Conservation (phyloP, 768 basidiomycete genomes). For the Mycena kentingensis region DNA sequence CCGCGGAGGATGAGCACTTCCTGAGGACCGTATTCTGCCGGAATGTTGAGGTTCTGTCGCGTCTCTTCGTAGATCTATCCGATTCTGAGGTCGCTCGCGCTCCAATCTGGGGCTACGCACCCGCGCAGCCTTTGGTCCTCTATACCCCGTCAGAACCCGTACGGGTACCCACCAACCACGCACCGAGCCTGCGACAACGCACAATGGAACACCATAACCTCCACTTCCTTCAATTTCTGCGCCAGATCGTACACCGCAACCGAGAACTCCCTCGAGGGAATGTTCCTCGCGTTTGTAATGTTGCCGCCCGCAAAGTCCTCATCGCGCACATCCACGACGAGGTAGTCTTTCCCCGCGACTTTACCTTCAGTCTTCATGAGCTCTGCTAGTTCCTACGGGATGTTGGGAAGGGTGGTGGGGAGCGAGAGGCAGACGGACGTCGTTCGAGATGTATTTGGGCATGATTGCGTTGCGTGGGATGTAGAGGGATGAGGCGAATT, state of each 20-base stretch:
- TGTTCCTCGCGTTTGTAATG: slow-evolving; percentile 63
- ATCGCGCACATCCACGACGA: slow-evolving; percentile 85
- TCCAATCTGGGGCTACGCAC: slow-evolving; percentile 42
- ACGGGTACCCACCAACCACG: too few species aligned
- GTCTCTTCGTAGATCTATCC: slow-evolving; percentile 68
- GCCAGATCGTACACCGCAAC: slow-evolving; percentile 60
- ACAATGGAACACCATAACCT: slow-evolving; percentile 77
- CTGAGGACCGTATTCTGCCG: slow-evolving; percentile 45
- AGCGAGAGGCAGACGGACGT: slow-evolving; percentile 31
- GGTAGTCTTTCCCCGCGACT: slow-evolving; percentile 62
- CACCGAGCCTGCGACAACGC: slow-evolving; percentile 76
- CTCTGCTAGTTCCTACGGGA: slow-evolving; percentile 61
- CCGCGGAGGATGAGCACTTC: slow-evolving; percentile 68
- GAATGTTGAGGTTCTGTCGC: slow-evolving; percentile 45
- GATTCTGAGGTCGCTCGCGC: slow-evolving; percentile 12
- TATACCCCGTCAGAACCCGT: too few species aligned
- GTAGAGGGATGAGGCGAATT: slow-evolving; percentile 1
- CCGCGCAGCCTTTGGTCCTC: slow-evolving; percentile 77
- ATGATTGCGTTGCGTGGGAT: slow-evolving; percentile 22
- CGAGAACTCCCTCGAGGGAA: slow-evolving; percentile 64
- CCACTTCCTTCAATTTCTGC: slow-evolving; percentile 58
- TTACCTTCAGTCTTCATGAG: slow-evolving; percentile 66
- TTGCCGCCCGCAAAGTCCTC: slow-evolving; percentile 80
- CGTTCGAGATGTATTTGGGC: slow-evolving; percentile 41
- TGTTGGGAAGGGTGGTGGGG: slow-evolving; percentile 1